Evolutionary conservation across 257 asterid genomes (phyloP), one percentile per base, ranked within the genome.

Genomic region (Cinchona pubescens): DNA sequence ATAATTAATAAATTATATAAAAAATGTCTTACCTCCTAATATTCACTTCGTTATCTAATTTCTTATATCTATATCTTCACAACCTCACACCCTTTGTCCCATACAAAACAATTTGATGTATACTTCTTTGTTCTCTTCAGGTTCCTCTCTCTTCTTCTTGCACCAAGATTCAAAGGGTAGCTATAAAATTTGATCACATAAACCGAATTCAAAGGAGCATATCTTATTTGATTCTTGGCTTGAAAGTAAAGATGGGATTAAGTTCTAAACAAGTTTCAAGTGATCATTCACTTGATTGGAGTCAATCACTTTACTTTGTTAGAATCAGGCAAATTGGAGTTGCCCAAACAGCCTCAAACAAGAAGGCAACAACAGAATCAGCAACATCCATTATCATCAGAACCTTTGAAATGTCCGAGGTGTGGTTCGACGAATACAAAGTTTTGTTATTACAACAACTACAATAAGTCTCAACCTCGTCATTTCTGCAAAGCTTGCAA

Each of bases 401-500:
- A 84, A 82, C 71, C 80, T 2, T 66, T 86, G 56, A 85, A 90
- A 69, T 92, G 97, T 63, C 97, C 97, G 4, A 77, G 97, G 74
- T 92, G 97, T 68, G 78, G 71, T 2, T 90, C 96, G 0, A 71
- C 78, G 0, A 84, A 86, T 21, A 90, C 96, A 0, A 92, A 92
- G 69, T 92, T 92, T 71, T 92, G 97, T 65, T 92, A 92, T 83
- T 92, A 85, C 86, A 92, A 92, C 81, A 92, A 92, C 29, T 88
- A 92, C 78, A 90, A 87, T 61, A 85, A 86, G 48, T 84, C 92
- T 13, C 97, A 92, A 74, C 97, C 96, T 16, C 85, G 97, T 13
- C 88, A 92, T 82, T 89, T 85, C 48, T 92, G 97, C 76, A 92
- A 90, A 80, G 82, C 86, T 10, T 92, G 97, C 79, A 88, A 88